phyloP scores from a whole-genome alignment of 305 asterid species.

The Ilex paraguariensis region DNA sequence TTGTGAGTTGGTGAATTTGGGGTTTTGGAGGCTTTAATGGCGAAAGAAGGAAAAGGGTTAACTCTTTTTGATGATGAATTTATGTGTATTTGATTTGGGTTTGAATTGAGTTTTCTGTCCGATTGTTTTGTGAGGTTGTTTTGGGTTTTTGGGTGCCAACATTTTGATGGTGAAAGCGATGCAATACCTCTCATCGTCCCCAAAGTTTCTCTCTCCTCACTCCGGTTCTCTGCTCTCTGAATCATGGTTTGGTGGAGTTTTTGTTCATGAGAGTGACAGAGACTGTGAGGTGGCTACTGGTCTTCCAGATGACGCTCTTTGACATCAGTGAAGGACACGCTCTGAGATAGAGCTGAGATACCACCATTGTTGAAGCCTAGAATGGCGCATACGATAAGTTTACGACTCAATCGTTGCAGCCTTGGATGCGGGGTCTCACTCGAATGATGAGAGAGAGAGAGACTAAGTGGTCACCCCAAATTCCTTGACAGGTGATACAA shows the following conservation, averaged over 20 bases:
- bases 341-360: too few relatives aligned
- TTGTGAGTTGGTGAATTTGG: slow-evolving; percentile 13
- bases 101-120: not conserved
- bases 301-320: too few relatives aligned
- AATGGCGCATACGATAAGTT: too few relatives aligned
- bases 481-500: too few relatives aligned
- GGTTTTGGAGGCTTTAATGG: slow-evolving; percentile 26
- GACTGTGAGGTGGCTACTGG: too few relatives aligned
- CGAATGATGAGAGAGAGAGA: too few relatives aligned
- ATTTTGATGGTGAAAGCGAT: slow-evolving; percentile 22
- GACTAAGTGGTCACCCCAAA: too few relatives aligned
- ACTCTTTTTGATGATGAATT: slow-evolving; percentile 15
- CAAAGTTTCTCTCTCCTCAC: not conserved
- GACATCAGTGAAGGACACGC: too few relatives aligned
- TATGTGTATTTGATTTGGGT: slow-evolving; percentile 16
- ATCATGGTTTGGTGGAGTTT: not conserved
- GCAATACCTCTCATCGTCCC: slow-evolving; percentile 20
- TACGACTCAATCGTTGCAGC: too few relatives aligned
- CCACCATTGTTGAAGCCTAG: too few relatives aligned
- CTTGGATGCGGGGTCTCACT: too few relatives aligned
- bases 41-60: slow-evolving; percentile 32
- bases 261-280: too few relatives aligned
- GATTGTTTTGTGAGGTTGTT: slow-evolving; percentile 17
- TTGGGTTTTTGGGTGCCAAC: slow-evolving; percentile 16
- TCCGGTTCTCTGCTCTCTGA: not conserved